Percentiles rank a stretch among this genome's conserved stretches.
Conservation (phyloP, 2,329 filamentous ascomycete genomes). For the Colletotrichum spinosum region DNA sequence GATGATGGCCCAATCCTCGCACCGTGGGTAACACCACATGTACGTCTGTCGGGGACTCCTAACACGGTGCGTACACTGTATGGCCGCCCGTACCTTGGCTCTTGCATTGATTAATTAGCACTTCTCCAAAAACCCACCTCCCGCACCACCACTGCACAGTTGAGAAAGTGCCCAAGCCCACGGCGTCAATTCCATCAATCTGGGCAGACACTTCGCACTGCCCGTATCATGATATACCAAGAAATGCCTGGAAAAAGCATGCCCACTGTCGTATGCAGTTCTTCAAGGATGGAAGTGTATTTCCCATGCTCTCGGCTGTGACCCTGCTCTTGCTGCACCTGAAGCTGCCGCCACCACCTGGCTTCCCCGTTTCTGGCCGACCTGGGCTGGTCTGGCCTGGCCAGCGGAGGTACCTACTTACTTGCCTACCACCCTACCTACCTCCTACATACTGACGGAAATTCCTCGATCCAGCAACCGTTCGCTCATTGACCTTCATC, state of each 20-base stretch:
- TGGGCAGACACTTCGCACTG: no score
- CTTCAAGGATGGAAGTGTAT: no score
- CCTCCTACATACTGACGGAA: slow-evolving; percentile 4
- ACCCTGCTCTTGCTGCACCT: slow-evolving; percentile 1
- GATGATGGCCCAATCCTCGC: background rate
- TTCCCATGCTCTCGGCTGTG: background rate
- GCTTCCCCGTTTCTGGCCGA: background rate
- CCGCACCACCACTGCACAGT: slow-evolving; percentile 21
- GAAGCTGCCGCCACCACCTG: background rate
- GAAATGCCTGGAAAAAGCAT: no score
- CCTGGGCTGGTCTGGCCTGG: slow-evolving; percentile 1
- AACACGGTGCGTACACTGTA: slow-evolving; percentile 29
- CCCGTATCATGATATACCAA: no score
- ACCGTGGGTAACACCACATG: background rate
- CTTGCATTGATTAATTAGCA: slow-evolving; percentile 26
- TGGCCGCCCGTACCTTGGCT: slow-evolving; percentile 8
- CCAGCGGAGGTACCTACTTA: background rate
- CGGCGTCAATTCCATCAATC: no score
- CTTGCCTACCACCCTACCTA: background rate
- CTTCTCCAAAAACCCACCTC: slow-evolving; percentile 31
- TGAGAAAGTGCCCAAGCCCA: background rate
- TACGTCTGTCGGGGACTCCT: background rate
- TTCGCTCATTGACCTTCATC: background rate
- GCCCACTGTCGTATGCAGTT: no score
- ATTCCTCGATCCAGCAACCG: slow-evolving; percentile 20